A percentile compares a stretch with the other conserved stretches of the same genome.
Conservation (phyloP, 2,329 filamentous ascomycete genomes). For the Metarhizium anisopliae region DNA sequence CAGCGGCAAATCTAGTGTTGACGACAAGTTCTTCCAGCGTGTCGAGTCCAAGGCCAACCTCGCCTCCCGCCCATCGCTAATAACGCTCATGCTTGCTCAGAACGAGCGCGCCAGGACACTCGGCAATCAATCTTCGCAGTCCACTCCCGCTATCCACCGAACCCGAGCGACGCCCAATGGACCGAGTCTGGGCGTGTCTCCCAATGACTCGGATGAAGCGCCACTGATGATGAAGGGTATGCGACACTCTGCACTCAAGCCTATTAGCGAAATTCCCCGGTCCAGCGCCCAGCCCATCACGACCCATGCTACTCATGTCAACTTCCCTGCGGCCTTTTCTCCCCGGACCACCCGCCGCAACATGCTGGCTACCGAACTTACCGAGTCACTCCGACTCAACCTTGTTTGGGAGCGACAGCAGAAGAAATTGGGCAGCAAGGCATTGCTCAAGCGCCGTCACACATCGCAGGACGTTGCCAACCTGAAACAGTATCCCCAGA, state of each 20-base stretch:
- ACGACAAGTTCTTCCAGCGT: slow-evolving; percentile 79
- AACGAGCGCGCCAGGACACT: slow-evolving; percentile 62
- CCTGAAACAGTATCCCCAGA: slow-evolving; percentile 71
- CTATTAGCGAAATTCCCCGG: slow-evolving; percentile 55
- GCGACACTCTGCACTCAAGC: slow-evolving; percentile 38
- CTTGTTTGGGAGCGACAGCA: slow-evolving; percentile 94
- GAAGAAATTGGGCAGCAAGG: slow-evolving; percentile 81
- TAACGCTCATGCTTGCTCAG: slow-evolving; percentile 80
- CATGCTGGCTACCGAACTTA: slow-evolving; percentile 92
- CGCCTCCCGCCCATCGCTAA: slow-evolving; percentile 75
- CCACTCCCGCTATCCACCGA: slow-evolving; percentile 61
- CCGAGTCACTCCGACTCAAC: slow-evolving; percentile 83
- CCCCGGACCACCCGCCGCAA: slow-evolving; percentile 87
- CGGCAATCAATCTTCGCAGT: slow-evolving; percentile 58
- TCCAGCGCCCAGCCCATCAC: slow-evolving; percentile 70
- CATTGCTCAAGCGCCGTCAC: slow-evolving; percentile 80
- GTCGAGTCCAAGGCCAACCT: slow-evolving; percentile 83
- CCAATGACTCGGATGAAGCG: slow-evolving; percentile 53
- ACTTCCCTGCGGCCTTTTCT: slow-evolving; percentile 69
- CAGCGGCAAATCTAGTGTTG: slow-evolving; percentile 73
- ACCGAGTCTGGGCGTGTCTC: slow-evolving; percentile 36
- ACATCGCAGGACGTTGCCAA: slow-evolving; percentile 88
- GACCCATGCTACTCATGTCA: slow-evolving; percentile 54
- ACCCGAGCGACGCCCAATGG: slow-evolving; percentile 40
- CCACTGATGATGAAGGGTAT: slow-evolving; percentile 56